Evolutionary conservation across 495 filamentous ascomycete genomes (phyloP), one percentile per base, ranked within the genome.

Genomic region (Filosporella fistucella): DNA sequence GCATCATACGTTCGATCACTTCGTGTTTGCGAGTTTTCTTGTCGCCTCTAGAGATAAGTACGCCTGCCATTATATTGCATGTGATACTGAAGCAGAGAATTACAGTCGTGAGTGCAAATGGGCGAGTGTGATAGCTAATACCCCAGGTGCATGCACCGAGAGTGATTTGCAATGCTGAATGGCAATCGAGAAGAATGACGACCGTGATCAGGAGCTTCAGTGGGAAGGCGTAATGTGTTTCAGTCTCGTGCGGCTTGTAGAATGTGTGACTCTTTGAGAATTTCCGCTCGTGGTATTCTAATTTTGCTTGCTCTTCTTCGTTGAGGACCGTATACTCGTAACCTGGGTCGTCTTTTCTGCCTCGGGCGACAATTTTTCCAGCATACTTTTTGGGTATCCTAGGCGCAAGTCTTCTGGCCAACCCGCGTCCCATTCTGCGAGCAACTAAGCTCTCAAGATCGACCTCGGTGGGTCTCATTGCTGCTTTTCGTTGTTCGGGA

Each of bases 211-310:
- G 76, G 28, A 86, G 66, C 35, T 76, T 75, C 9, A 86, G 69
- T 0, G 86, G 85, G 57, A 89, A 91, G 6, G 86, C 85, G 58
- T 81, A 74, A 54, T 91, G 86, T 3, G 86, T 89, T 40, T 78
- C 67, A 0, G 85, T 89, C 65, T 91, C 86, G 63, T 91, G 85
- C 1, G 86, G 86, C 56, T 86, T 87, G 69, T 89, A 91, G 66
- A 89, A 91, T 4, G 85, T 88, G 58, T 91, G 86, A 0, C 80
- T 83, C 45, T 81, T 86, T 54, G 81, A 70, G 51, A 89, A 82
- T 51, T 88, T 89, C 17, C 63, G 69, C 51, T 88, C 82, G 60
- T 91, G 85, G 52, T 88, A 77, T 38, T 78, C 69, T 12, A 91
- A 69, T 33, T 71, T 72, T 17, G 64, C 63, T 58, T 89, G 81